Conservation (phyloP, 768 basidiomycete genomes). For the Tubosaeta brunneosetosa region DNA sequence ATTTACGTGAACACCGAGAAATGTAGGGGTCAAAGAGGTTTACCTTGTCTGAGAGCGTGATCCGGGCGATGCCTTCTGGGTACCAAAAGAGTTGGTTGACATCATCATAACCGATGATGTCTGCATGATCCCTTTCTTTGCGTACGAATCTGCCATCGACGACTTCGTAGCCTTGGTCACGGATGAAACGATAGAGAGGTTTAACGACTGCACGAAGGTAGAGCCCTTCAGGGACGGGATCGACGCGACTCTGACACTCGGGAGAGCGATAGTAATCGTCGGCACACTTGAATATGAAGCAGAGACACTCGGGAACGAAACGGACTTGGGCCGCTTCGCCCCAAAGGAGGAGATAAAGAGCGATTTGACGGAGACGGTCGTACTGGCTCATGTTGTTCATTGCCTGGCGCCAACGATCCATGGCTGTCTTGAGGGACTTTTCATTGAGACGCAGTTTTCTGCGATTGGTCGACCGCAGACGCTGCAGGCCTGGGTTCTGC, state of each 20-base stretch:
- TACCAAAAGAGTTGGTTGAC: slow-evolving; percentile 99
- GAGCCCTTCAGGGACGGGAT: slow-evolving; percentile 92
- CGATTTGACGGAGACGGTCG: slow-evolving; percentile 93
- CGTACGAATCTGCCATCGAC: slow-evolving; percentile 92
- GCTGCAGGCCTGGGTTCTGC: slow-evolving; percentile 86
- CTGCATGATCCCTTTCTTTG: slow-evolving; percentile 87
- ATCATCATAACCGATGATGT: slow-evolving; percentile 98
- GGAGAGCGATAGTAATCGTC: slow-evolving; percentile 99
- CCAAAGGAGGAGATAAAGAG: slow-evolving; percentile 93
- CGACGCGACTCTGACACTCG: slow-evolving; percentile 92
- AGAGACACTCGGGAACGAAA: slow-evolving; percentile 93
- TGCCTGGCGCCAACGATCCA: slow-evolving; percentile 92
- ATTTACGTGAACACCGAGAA: slow-evolving; percentile 1
- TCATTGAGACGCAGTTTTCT: slow-evolving; percentile 51
- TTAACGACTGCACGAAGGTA: slow-evolving; percentile 89
- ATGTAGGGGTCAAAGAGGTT: background rate
- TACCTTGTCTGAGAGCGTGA: slow-evolving; percentile 86
- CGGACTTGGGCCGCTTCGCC: slow-evolving; percentile 97
- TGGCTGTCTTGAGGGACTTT: slow-evolving; percentile 73
- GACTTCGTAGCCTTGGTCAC: slow-evolving; percentile 97
- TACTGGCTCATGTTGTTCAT: slow-evolving; percentile 99
- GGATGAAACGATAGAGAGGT: slow-evolving; percentile 92
- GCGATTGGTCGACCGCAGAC: slow-evolving; percentile 69
- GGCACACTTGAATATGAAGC: slow-evolving; percentile 99
- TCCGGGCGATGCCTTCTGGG: slow-evolving; percentile 94